Evolutionary conservation across 768 basidiomycete genomes (phyloP).

Genomic region (Amanita pallidorosea): DNA sequence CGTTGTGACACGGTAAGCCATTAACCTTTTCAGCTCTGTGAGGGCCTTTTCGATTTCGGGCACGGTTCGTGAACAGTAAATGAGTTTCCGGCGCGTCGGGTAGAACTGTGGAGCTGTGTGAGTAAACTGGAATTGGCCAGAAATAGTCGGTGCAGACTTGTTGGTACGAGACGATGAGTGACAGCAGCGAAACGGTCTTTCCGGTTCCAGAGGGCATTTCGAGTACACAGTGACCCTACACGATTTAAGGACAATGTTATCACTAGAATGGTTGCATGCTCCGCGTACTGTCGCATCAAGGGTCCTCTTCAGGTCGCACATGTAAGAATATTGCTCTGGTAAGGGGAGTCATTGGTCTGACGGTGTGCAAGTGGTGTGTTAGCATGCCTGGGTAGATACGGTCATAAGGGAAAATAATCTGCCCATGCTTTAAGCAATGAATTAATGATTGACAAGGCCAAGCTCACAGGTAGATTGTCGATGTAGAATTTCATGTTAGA

Average conservation of each 20-base stretch:
- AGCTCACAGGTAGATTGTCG: constrained; percentile 65
- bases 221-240: constrained; percentile 94
- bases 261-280: background rate
- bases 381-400: constrained; percentile 83
- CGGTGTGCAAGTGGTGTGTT: constrained; percentile 4
- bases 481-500: constrained; percentile 68
- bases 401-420: constrained; percentile 91
- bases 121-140: constrained; percentile 1
- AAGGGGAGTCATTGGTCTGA: background rate
- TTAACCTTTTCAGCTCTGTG: constrained; percentile 86
- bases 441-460: background rate
- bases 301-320: constrained; percentile 96
- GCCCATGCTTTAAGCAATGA: constrained; percentile 6
- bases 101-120: constrained; percentile 55
- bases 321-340: constrained; percentile 96
- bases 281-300: constrained; percentile 77
- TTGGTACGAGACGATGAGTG: constrained; percentile 95
- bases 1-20: constrained; percentile 74
- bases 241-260: background rate
- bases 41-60: constrained; percentile 99
- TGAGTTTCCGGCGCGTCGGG: constrained; percentile 84
- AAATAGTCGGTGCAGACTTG: constrained; percentile 41
- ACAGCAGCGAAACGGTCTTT: constrained; percentile 93
- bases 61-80: constrained; percentile 98
- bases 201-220: constrained; percentile 99